Percentiles rank a stretch among this genome's conserved stretches.
Conservation (phyloP, 768 basidiomycete genomes). For the Lactarius pseudohatsudake region DNA sequence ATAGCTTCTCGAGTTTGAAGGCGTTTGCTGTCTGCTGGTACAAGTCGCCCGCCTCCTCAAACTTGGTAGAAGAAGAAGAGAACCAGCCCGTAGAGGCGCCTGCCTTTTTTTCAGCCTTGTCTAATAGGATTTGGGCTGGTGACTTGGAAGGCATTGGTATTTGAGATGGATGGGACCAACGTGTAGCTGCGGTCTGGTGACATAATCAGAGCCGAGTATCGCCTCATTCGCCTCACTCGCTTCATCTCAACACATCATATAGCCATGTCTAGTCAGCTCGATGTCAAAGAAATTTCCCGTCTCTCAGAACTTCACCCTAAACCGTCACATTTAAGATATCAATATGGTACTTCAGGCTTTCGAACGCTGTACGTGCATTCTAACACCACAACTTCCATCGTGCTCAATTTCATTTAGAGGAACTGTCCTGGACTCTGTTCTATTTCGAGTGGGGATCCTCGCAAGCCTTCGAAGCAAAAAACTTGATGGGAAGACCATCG, state of each 20-base stretch:
- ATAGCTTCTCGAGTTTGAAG: constrained; percentile 89
- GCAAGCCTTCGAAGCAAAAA: constrained; percentile 90
- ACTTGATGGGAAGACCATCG: constrained; percentile 87
- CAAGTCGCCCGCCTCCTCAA: constrained; percentile 93
- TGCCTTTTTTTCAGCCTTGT: constrained; percentile 93
- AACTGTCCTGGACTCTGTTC: constrained; percentile 76
- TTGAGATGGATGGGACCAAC: constrained; percentile 9
- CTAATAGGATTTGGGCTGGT: constrained; percentile 68
- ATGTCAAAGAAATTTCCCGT: constrained; percentile 44
- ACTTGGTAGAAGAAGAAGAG: constrained; percentile 78
- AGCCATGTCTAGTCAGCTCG: constrained; percentile 32
- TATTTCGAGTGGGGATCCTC: constrained; percentile 90
- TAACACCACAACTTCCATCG: not conserved
- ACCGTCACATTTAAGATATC: constrained; percentile 64
- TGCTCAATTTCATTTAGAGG: constrained; percentile 47
- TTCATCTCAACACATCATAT: not conserved
- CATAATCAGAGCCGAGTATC: constrained; percentile 15
- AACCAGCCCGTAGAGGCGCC: constrained; percentile 86
- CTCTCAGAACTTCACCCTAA: constrained; percentile 68
- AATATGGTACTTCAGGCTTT: constrained; percentile 96
- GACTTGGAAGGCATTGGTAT: constrained; percentile 71
- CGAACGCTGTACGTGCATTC: constrained; percentile 69
- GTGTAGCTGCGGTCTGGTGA: constrained; percentile 1
- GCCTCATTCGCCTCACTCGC: not conserved
- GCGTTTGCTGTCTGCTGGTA: constrained; percentile 93